A percentile compares a stretch with the other conserved stretches of the same genome.
phyloP scores from a whole-genome alignment of 1,139 yeast species.

The Suhomyces chickasaworum region DNA sequence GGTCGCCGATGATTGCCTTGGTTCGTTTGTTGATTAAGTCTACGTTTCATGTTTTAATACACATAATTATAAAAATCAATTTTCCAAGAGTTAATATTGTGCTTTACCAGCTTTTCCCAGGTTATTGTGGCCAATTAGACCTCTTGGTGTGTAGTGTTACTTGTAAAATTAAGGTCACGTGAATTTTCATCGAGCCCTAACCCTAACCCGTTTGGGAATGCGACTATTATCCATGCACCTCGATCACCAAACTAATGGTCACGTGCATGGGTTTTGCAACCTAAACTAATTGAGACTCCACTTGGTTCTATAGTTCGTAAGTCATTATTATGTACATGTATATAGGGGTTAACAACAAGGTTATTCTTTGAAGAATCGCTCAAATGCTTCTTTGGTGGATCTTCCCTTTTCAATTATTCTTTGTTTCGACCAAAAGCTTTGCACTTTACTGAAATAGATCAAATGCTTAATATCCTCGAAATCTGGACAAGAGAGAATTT shows the following conservation, averaged over 20 bases:
- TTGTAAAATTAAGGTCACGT: conserved; percentile 14
- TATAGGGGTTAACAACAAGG: neutral
- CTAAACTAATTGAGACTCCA: neutral
- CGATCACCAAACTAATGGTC: too few species aligned
- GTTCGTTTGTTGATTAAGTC: conserved; percentile 11
- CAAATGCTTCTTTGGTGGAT: conserved; percentile 23
- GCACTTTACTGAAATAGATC: conserved; percentile 22
- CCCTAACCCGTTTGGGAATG: conserved; percentile 17
- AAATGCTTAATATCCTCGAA: conserved; percentile 19
- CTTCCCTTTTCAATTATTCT: conserved; percentile 19
- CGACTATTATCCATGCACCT: neutral
- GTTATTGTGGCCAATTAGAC: neutral
- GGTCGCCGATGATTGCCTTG: conserved; percentile 10
- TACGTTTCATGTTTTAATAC: conserved; percentile 17
- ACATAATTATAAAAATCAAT: conserved; percentile 12
- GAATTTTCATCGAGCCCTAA: conserved; percentile 16
- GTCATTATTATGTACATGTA: conserved; percentile 7
- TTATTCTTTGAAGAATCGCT: conserved; percentile 18
- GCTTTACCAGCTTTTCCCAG: neutral
- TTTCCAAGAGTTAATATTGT: neutral
- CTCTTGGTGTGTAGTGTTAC: neutral
- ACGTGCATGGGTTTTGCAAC: neutral
- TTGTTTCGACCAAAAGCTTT: conserved; percentile 25
- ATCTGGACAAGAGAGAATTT: conserved; percentile 16
- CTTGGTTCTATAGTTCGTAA: neutral